phyloP scores from a whole-genome alignment of 139 green algal species.

The Micractinium sp. region DNA sequence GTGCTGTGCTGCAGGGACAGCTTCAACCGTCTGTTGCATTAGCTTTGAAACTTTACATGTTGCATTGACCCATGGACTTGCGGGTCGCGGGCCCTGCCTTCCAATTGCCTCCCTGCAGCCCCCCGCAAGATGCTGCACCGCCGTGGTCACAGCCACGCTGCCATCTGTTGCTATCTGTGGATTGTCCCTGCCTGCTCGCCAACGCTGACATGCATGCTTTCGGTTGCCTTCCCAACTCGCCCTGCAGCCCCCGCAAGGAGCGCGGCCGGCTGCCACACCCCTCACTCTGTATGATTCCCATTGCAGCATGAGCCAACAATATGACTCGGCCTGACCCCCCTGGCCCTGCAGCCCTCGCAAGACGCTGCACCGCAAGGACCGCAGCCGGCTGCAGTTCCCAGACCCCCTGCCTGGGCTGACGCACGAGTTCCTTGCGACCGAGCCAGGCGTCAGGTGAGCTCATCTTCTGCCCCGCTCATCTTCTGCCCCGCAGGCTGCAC shows the following conservation, averaged over 20 bases:
- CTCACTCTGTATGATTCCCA: background rate
- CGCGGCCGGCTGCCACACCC: background rate
- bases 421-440: slow-evolving; percentile 3
- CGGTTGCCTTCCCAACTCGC: background rate
- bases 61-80: background rate
- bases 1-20: background rate
- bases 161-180: background rate
- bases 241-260: background rate
- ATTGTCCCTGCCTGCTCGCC: background rate
- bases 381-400: background rate
- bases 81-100: no score
- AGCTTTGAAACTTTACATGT: background rate
- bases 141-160: no score
- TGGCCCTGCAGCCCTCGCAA: slow-evolving; percentile 2
- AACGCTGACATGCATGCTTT: background rate
- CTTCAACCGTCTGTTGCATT: background rate
- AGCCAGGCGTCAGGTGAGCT: slow-evolving; percentile 7
- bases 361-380: slow-evolving; percentile 25
- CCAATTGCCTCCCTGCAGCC: background rate
- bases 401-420: slow-evolving; percentile 26
- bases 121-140: no score
- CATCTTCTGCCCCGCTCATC: background rate
- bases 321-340: background rate
- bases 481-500: background rate
- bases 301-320: background rate